Base-by-base conservation (phyloP, 768 basidiomycete species). In the Ephemerocybe angulata region DNA sequence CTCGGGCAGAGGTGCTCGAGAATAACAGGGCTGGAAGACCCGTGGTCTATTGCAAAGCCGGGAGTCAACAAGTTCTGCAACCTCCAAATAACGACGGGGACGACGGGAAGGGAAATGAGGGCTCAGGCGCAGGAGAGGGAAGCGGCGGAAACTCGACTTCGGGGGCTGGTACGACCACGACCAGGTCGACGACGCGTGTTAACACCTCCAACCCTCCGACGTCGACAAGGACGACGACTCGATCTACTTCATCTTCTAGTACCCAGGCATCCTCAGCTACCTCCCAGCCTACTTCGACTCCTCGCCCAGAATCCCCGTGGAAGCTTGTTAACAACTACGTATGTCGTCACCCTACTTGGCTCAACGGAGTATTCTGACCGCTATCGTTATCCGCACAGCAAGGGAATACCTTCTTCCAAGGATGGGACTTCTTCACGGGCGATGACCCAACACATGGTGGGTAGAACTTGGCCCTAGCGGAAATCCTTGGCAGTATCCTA, bases 351-450 rank as follows among this genome's bases (percentile, higher is more conserved):
- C 28, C 43, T 41, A 47, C 50, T 38, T 11, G 0, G 33, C 38
- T 30, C 33, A 19, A 15, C 15, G 12, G 12, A n/a, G 37, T 41
- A 40, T 37, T 29, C 22, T 37, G 21, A 46, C 28, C n/a, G 38
- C 38, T 12, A 48, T 37, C 41, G n/a, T 40, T 37, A 8, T 37
- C 37, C 19, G 37, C 50, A 42, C 64, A 85, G 84, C 68, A 77
- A 47, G 93, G 91, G 19, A 73, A 71, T 46, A 77, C 75, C 38
- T 97, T 97, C 75, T 96, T 94, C 58, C 74, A 88, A 63, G 87
- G 85, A 44, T 95, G 88, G 87, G 65, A 80, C 62, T 96, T 95
- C 72, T 85, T 75, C 64, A 81, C 77, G 8, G 68, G 60, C 28
- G 61, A 73, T 10, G 93, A 96, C 73, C 92, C 93, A 4, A 97